These are phyloP conservation scores for Citrus sp. DNA, from an alignment of 345 rosid species.

Conservation along the genomic window DNA sequence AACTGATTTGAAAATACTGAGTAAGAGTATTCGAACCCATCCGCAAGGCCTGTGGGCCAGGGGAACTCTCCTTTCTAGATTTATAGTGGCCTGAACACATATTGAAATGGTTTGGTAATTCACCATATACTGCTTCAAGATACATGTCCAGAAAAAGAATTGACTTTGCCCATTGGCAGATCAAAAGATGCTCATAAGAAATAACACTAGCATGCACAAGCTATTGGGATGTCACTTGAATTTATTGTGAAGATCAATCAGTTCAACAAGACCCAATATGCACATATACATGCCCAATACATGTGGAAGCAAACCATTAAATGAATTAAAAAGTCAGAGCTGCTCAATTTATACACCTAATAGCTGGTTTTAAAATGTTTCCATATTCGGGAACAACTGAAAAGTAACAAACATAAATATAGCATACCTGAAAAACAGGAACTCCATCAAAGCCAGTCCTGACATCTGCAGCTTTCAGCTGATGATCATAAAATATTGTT, in stretches of 20 bases:
- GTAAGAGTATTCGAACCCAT: neutral
- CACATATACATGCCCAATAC: neutral
- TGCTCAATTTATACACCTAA: neutral
- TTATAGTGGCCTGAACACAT: neutral
- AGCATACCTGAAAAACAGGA: slow-evolving; percentile 87
- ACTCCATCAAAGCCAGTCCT: slow-evolving; percentile 87
- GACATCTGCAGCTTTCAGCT: slow-evolving; percentile 58
- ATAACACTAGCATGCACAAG: neutral
- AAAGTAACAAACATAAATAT: neutral
- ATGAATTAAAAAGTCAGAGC: neutral
- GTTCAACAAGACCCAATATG: neutral
- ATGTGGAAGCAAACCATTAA: neutral
- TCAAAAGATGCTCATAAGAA: neutral
- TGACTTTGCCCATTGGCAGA: neutral
- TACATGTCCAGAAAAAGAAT: neutral
- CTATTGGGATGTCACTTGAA: neutral
- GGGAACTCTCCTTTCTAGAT: neutral
- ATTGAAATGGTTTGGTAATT: neutral
- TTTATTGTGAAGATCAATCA: neutral
- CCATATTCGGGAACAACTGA: neutral
- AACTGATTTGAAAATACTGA: neutral
- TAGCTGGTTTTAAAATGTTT: neutral
- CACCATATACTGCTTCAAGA: neutral
- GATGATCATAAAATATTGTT: slow-evolving; percentile 17
- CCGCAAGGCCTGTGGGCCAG: neutral